These are phyloP conservation scores for Blastocystis sp. DNA, from an alignment of 352 stramenopile species.

Conservation along the genomic window DNA sequence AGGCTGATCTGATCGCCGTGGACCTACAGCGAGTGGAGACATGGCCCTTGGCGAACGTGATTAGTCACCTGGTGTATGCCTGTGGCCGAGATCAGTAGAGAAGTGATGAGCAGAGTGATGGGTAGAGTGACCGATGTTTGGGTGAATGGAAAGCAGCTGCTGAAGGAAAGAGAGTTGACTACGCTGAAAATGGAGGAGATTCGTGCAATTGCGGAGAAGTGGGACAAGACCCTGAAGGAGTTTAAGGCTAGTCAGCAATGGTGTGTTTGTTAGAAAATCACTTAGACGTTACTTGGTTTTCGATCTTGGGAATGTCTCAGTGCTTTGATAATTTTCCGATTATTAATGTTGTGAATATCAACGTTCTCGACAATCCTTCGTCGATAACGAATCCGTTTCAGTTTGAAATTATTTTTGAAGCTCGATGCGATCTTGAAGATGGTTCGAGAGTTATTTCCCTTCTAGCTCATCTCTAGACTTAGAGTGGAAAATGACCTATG, in stretches of 20 bases:
- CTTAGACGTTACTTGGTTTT: background rate
- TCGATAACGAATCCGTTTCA: conserved; percentile 94
- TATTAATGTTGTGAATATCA: conserved; percentile 82
- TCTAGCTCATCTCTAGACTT: conserved; percentile 73
- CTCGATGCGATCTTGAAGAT: conserved; percentile 86
- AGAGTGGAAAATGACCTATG: conserved; percentile 99
- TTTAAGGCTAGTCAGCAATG: conserved; percentile 21
- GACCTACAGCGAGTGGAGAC: conserved; percentile 75
- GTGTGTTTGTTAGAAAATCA: background rate
- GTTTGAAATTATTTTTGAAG: conserved; percentile 99
- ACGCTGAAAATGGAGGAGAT: conserved; percentile 74
- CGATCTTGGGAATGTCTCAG: background rate
- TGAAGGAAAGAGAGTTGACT: conserved; percentile 71
- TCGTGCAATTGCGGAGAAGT: conserved; percentile 62
- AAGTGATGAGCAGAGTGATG: conserved; percentile 53
- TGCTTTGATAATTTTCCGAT: background rate
- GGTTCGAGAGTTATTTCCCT: conserved; percentile 63
- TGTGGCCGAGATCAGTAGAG: conserved; percentile 70
- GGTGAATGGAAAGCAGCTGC: conserved; percentile 76
- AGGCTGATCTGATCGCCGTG: conserved; percentile 75
- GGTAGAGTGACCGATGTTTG: conserved; percentile 76
- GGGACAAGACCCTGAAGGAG: conserved; percentile 56
- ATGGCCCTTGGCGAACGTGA: conserved; percentile 77
- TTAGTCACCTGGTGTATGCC: conserved; percentile 79
- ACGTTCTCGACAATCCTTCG: conserved; percentile 95